Base-by-base conservation (phyloP, 1,284 basidiomycete species). In the Mycena sp. region DNA sequence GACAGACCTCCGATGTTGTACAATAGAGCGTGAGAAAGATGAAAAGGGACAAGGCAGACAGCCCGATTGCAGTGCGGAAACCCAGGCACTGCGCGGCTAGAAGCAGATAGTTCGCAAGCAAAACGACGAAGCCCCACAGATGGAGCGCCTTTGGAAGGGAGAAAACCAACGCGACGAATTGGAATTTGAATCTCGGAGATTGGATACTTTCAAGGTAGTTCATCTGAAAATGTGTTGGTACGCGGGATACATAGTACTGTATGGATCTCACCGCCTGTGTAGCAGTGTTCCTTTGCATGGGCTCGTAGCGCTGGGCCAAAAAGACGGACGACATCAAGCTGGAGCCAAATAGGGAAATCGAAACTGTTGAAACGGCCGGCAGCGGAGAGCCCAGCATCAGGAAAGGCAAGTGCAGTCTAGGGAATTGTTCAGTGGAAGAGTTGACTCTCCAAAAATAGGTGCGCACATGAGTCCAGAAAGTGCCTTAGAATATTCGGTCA, bases 91-190 rank as follows among this genome's bases (percentile, higher is more conserved):
- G 9, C 32, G 14, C 14, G 32, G 14, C 32, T 7, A n/a, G n/a
- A 19, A 43, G 40, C 6, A 43, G 7, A 43, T 6, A 7, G 21
- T n/a, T 43, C 7, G 6, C 30, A 30, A 53, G 35, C 6, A 53
- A 19, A 19, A 43, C 9, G 7, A 35, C 32, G 32, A 19, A 43
- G 6, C 14, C 32, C 21, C 25, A 23, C 11, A 37, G 48, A 12
- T 37, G 30, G 21, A 35, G 30, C 9, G 80, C 77, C 52, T 77
- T 78, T 0, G 86, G 86, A 2, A 86, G 73, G 17, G 81, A 74
- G 66, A 80, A 84, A 3, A 76, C 72, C 26, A 85, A 69, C 0
- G 83, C 83, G 23, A 77, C 68, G 32, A 74, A 70, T 63, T 81
- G 79, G 71, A 83, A 85, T 28, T 78, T 79, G 58, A 78, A 76